phyloP scores from a whole-genome alignment of 208 protist genomes.

The Novymonas esmeraldas region DNA sequence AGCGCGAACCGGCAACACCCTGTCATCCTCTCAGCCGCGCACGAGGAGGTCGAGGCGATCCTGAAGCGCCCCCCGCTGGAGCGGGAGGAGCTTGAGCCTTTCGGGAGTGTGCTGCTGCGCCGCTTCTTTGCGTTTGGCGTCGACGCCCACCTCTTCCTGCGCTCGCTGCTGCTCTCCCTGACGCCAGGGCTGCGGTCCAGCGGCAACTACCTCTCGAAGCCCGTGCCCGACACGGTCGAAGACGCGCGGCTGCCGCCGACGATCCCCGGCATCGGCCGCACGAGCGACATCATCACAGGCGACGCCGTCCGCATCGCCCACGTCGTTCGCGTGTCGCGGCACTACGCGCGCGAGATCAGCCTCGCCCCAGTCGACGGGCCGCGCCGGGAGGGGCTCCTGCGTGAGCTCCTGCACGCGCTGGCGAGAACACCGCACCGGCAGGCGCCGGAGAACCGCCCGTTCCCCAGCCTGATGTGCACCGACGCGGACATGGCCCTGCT shows the following conservation, averaged over 20 bases:
- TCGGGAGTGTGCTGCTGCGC: conserved; percentile 71
- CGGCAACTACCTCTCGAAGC: conserved; percentile 69
- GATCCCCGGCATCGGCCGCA: conserved; percentile 32
- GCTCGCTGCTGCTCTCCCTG: conserved; percentile 65
- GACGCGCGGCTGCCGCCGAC: conserved; percentile 29
- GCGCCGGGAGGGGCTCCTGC: conserved; percentile 16
- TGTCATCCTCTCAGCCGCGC: conserved; percentile 24
- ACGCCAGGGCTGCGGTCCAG: conserved; percentile 71
- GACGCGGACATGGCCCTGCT: conserved; percentile 41
- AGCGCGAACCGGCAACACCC: conserved; percentile 31
- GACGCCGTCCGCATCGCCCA: conserved; percentile 55
- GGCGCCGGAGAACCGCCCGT: conserved; percentile 51
- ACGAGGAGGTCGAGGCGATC: conserved; percentile 45
- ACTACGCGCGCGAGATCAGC: conserved; percentile 25
- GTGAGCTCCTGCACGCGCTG: conserved; percentile 51
- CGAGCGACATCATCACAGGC: conserved; percentile 63
- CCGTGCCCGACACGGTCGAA: conserved; percentile 10
- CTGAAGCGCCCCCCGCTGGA: conserved; percentile 64
- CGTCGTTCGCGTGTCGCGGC: conserved; percentile 48
- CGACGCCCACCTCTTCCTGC: conserved; percentile 68
- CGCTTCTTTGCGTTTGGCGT: conserved; percentile 52
- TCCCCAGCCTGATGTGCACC: conserved; percentile 46
- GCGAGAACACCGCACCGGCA: conserved; percentile 48
- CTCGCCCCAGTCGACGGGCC: conserved; percentile 7
- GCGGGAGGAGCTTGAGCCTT: conserved; percentile 66